These are phyloP conservation scores for Litsea cubeba DNA, from an alignment of 164 flowering plant species.

Conservation along the genomic window DNA sequence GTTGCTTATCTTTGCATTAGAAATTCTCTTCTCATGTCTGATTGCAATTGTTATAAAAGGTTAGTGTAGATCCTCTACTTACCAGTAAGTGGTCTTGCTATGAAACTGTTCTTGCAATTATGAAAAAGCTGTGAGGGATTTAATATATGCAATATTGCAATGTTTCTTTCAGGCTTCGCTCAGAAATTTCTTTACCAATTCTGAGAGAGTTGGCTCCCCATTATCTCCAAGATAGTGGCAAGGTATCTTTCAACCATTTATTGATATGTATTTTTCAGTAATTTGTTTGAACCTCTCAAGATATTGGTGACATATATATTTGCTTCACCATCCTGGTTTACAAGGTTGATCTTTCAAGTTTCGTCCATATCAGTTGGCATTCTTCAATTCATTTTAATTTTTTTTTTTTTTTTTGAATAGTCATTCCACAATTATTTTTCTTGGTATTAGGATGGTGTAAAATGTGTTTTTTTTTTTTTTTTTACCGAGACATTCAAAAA, in stretches of 20 bases:
- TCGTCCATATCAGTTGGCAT: background rate
- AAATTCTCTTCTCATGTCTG: background rate
- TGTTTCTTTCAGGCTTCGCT: slow-evolving; percentile 55
- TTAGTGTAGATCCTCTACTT: background rate
- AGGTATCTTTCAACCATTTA: slow-evolving; percentile 37
- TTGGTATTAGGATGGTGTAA: background rate
- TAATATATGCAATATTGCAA: slow-evolving; percentile 5
- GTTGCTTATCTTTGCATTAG: background rate
- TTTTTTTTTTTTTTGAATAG: background rate
- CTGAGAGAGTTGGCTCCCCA: slow-evolving; percentile 93
- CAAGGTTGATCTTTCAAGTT: background rate
- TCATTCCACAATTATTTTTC: background rate
- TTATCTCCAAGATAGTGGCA: slow-evolving; percentile 79
- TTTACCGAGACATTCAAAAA: no score
- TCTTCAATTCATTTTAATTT: background rate
- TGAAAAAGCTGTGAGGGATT: background rate
- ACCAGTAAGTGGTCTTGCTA: background rate
- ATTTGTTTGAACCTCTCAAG: background rate
- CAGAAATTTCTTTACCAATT: slow-evolving; percentile 84
- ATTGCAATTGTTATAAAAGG: background rate
- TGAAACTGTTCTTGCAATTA: background rate
- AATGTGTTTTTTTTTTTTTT: background rate
- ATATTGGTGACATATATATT: background rate
- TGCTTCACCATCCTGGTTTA: background rate
- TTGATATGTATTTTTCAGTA: background rate